Evolutionary conservation across 2,329 filamentous ascomycete species (phyloP).

Genomic region (Blastomyces gilchristii): DNA sequence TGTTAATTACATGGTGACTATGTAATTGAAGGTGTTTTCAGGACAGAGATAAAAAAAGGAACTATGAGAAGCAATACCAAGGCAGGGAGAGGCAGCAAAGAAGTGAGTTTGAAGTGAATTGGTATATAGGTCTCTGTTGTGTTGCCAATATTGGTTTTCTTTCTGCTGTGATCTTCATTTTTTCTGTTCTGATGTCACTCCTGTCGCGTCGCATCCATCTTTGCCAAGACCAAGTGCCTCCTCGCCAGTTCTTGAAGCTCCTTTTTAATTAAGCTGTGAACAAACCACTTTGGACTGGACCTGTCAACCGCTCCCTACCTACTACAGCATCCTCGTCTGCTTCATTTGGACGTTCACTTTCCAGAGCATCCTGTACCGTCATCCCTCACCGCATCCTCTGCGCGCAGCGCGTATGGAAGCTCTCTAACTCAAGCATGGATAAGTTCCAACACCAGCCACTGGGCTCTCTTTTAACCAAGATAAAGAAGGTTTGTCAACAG

Average conservation of each 20-base stretch:
- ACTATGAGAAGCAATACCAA: too few relatives aligned
- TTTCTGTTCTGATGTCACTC: neutral
- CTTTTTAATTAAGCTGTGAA: neutral
- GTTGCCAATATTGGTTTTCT: neutral
- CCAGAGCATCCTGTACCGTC: neutral
- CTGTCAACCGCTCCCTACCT: neutral
- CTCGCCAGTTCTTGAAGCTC: too few relatives aligned
- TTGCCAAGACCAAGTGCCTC: neutral
- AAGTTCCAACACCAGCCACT: slow-evolving; percentile 36
- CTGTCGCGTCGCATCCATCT: neutral
- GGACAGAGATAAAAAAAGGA: neutral
- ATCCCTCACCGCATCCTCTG: neutral
- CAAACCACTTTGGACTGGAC: neutral
- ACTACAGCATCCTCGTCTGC: neutral
- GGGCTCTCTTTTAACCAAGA: slow-evolving; percentile 30
- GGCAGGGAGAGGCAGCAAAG: neutral
- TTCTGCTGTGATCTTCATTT: neutral
- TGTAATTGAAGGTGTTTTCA: neutral
- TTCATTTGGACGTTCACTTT: neutral
- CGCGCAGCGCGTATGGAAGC: neutral
- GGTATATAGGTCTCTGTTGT: neutral
- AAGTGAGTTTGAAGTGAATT: neutral
- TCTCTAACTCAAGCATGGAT: slow-evolving; percentile 23
- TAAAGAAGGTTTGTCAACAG: slow-evolving; percentile 30
- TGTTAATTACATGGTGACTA: too few relatives aligned